These are phyloP conservation scores for Chrysopogon serrulatus DNA, from an alignment of 176 grass and related monocot genomes.

Conservation along the genomic window DNA sequence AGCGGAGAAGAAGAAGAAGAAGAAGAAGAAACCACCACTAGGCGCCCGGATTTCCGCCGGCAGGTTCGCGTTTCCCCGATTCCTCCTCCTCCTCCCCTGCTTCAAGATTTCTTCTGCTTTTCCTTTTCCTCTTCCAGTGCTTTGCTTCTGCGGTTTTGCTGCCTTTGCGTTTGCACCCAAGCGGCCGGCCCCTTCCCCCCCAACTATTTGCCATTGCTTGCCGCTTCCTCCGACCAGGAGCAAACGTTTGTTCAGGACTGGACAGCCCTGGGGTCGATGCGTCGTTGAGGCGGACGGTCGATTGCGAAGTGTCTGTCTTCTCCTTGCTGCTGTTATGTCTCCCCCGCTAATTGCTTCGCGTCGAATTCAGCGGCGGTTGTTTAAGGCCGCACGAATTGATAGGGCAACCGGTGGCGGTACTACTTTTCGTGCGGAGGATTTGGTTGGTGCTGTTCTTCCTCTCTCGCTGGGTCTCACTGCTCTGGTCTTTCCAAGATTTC, in stretches of 20 bases:
- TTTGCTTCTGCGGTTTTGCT: neutral
- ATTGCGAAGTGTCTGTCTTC: neutral
- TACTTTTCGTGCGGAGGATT: slow-evolving; percentile 20
- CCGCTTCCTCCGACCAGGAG: neutral
- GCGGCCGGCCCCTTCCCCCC: neutral
- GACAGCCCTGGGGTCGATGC: neutral
- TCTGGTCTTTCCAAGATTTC: neutral
- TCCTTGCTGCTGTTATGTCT: neutral
- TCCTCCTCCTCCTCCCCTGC: neutral
- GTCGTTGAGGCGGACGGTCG: neutral
- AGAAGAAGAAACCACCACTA: neutral
- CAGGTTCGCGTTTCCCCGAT: slow-evolving; percentile 13
- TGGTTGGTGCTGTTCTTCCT: slow-evolving; percentile 5
- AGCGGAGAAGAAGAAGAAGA: neutral
- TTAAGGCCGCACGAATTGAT: slow-evolving; percentile 29
- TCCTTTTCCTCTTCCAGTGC: neutral
- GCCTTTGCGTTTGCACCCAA: neutral
- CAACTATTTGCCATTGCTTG: neutral
- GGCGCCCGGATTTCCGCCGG: slow-evolving; percentile 19
- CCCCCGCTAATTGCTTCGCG: neutral
- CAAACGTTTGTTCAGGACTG: neutral
- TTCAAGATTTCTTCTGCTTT: neutral
- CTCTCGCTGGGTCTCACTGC: too few species aligned
- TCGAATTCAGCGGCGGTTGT: slow-evolving; percentile 8
- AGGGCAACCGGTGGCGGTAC: neutral